phyloP scores from a whole-genome alignment of 257 asterid species.

The Linderniella brevidens region DNA sequence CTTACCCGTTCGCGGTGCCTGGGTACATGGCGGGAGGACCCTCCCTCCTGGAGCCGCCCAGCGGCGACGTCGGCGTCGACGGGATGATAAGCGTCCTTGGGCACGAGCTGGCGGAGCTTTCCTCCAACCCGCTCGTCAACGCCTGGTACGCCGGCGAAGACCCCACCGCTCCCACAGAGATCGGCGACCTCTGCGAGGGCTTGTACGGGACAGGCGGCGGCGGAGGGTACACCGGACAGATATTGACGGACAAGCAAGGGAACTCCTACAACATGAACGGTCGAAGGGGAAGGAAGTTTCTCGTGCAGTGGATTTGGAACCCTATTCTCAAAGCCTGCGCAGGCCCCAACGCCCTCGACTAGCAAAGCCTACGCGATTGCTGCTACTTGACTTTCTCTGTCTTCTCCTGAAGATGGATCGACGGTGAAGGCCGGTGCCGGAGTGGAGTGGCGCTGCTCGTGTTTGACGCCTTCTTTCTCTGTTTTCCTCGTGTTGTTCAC shows the following conservation, averaged over 20 bases:
- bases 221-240: constrained; percentile 78
- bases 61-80: constrained; percentile 66
- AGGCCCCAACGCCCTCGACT: constrained; percentile 76
- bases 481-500: no score
- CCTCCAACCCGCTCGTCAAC: constrained; percentile 82
- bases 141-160: constrained; percentile 99
- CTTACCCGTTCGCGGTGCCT: constrained; percentile 77
- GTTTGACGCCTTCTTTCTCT: no score
- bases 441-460: no score
- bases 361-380: background rate
- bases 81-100: constrained; percentile 88
- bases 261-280: constrained; percentile 66
- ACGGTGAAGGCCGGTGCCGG: no score
- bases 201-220: constrained; percentile 90
- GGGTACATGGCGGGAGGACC: constrained; percentile 69
- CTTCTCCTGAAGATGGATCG: no score
- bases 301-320: constrained; percentile 90
- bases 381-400: background rate
- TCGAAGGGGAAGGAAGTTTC: constrained; percentile 41
- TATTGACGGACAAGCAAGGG: constrained; percentile 39
- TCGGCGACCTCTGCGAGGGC: constrained; percentile 83
- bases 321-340: constrained; percentile 64
- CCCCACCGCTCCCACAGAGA: constrained; percentile 86
- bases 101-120: constrained; percentile 84
- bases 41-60: constrained; percentile 40